Evolutionary conservation across 306 rosid species (phyloP), one percentile per base, ranked within the genome.

Genomic region (Citrullus amarus): DNA sequence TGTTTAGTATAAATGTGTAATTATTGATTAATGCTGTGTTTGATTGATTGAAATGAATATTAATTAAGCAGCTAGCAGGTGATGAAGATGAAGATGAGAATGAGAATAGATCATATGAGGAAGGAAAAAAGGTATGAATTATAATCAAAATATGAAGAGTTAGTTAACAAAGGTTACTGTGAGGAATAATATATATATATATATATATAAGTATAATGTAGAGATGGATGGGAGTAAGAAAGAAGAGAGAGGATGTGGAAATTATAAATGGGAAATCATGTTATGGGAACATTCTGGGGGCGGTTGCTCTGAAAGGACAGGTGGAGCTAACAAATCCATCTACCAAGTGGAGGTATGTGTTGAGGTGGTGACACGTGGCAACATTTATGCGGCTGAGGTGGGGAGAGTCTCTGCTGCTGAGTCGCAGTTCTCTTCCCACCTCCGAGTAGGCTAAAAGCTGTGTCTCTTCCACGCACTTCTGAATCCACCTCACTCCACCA

Each of bases 351-450:
- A 81, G 76, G 44, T 81, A 81, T 0, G 84, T 81, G 73, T 81
- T 81, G 32, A 81, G 54, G 39, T 81, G 81, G 6, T 81, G 84
- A 81, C 81, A 81, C 11, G 81, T 81, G 78, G 62, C 84, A 1
- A 77, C 57, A 53, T 77, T 41, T 1, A 50, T 50, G 16, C 72
- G 39, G 25, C 2, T 39, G 18, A 77, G 75, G 81, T 67, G 58
- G 6, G 80, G 80, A 4, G 63, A 76, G 6, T 55, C 77, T 44
- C 72, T 77, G 53, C 81, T 81, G 48, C 84, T 76, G 1, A 81
- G 51, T 5, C 84, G 53, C 5, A 81, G 68, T 53, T 81, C 84
- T 66, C 74, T 62, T 34, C 84, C 84, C 13, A 81, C 84, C 14
- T 81, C 84, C 0, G 84, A 75, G 57, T 81, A 81, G 13, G 58